Percentiles rank a stretch among this genome's conserved stretches.
phyloP scores from a whole-genome alignment of 305 asterid species.

The Ilex paraguariensis region DNA sequence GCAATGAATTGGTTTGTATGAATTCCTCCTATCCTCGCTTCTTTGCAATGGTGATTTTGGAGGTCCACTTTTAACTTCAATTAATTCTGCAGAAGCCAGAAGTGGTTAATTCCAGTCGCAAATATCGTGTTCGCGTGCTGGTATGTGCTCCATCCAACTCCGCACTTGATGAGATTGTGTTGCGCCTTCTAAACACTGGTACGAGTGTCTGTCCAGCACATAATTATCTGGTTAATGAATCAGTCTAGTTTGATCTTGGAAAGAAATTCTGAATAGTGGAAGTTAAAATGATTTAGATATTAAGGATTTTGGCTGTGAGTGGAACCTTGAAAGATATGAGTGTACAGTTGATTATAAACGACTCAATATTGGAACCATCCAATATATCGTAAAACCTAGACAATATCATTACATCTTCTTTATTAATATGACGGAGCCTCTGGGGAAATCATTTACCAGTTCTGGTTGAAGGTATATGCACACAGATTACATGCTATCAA shows the following conservation, averaged over 20 bases:
- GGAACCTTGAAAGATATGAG: background rate
- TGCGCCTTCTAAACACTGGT: slow-evolving; percentile 81
- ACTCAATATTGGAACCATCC: background rate
- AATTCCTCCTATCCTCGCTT: slow-evolving; percentile 4
- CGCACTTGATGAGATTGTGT: slow-evolving; percentile 97
- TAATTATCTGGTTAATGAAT: background rate
- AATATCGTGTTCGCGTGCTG: slow-evolving; percentile 91
- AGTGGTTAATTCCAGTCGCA: slow-evolving; percentile 79
- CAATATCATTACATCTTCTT: background rate
- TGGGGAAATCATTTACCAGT: too few relatives aligned
- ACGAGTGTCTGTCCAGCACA: slow-evolving; percentile 11
- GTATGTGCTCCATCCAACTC: slow-evolving; percentile 99
- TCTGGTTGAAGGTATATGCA: too few relatives aligned
- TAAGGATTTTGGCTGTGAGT: background rate
- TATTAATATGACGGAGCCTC: too few relatives aligned
- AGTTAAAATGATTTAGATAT: background rate
- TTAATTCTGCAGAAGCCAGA: slow-evolving; percentile 74
- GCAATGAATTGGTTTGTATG: slow-evolving; percentile 78
- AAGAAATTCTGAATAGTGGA: background rate
- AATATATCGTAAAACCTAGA: background rate
- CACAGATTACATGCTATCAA: too few relatives aligned
- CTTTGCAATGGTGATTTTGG: slow-evolving; percentile 1
- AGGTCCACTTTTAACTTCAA: slow-evolving; percentile 15
- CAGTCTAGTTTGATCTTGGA: background rate
- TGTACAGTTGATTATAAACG: background rate